These are phyloP conservation scores for Pichia cephalocereana DNA, from an alignment of 805 yeast genomes.

Conservation along the genomic window DNA sequence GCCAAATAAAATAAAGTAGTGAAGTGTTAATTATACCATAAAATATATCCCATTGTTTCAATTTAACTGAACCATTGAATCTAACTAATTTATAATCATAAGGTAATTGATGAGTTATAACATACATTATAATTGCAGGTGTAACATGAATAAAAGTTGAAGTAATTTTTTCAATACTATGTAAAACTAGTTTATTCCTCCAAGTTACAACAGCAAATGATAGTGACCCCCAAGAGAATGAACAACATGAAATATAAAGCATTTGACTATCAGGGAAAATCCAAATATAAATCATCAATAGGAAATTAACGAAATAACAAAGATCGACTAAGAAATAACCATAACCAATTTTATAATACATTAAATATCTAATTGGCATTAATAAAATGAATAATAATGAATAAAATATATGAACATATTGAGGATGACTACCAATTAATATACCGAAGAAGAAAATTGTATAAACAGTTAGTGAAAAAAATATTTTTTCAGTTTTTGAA, in stretches of 20 bases:
- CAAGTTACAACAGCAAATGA: conserved; percentile 93
- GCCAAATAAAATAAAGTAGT: conserved; percentile 81
- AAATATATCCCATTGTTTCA: conserved; percentile 63
- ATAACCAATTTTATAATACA: conserved; percentile 68
- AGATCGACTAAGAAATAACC: conserved; percentile 88
- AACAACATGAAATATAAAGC: conserved; percentile 74
- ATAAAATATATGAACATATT: conserved; percentile 67
- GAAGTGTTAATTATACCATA: conserved; percentile 73
- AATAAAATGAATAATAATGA: conserved; percentile 49
- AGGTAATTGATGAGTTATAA: conserved; percentile 69
- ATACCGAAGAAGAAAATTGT: conserved; percentile 64
- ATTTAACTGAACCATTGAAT: conserved; percentile 72
- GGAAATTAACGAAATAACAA: conserved; percentile 80
- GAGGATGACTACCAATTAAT: conserved; percentile 69
- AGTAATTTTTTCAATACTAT: conserved; percentile 86
- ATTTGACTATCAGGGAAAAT: conserved; percentile 63
- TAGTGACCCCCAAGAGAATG: conserved; percentile 80
- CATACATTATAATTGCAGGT: conserved; percentile 85
- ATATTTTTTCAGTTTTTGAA: conserved; percentile 62
- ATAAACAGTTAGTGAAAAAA: conserved; percentile 66
- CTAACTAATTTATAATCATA: conserved; percentile 40
- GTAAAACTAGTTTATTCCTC: conserved; percentile 89
- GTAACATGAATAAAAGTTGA: conserved; percentile 82
- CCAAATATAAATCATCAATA: conserved; percentile 73
- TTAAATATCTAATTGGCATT: conserved; percentile 78